Percentiles rank a stretch among this genome's conserved stretches.
Evolutionary conservation across 495 filamentous ascomycete genomes (phyloP).

Genomic region (Aspergillus olivimuriae): DNA sequence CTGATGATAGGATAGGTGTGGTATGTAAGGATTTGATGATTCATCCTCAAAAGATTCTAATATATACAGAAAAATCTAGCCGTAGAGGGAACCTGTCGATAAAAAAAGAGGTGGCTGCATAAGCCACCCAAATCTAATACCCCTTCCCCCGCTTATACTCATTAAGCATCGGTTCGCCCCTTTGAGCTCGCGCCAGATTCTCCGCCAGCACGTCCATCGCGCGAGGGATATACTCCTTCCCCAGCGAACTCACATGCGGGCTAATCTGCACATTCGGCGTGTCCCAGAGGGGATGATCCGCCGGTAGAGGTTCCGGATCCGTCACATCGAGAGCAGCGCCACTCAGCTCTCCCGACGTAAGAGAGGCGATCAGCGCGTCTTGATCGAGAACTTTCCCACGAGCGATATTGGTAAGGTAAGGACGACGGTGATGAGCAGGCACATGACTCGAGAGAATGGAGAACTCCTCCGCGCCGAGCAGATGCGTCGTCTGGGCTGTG

Average conservation of each 20-base stretch:
- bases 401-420: conserved; percentile 67
- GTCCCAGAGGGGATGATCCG: conserved; percentile 65
- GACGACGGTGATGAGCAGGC: conserved; percentile 12
- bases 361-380: conserved; percentile 56
- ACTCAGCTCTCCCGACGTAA: conserved; percentile 38
- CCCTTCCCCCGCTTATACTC: conserved; percentile 50
- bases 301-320: conserved; percentile 74
- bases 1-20: too few relatives aligned
- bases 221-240: conserved; percentile 51
- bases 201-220: conserved; percentile 52
- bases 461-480: conserved; percentile 63
- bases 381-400: conserved; percentile 68
- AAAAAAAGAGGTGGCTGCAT: too few relatives aligned
- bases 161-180: conserved; percentile 62
- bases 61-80: too few relatives aligned
- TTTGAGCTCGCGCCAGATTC: conserved; percentile 54
- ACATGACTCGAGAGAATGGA: conserved; percentile 49
- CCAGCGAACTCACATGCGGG: conserved; percentile 68
- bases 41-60: too few relatives aligned
- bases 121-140: too few relatives aligned
- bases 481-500: conserved; percentile 56
- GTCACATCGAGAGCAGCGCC: conserved; percentile 82
- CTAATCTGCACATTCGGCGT: conserved; percentile 68
- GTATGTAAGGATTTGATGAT: too few relatives aligned
- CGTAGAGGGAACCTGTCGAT: too few relatives aligned